phyloP scores from a whole-genome alignment of 2,329 filamentous ascomycete genomes.

The Cadophora sp. region DNA sequence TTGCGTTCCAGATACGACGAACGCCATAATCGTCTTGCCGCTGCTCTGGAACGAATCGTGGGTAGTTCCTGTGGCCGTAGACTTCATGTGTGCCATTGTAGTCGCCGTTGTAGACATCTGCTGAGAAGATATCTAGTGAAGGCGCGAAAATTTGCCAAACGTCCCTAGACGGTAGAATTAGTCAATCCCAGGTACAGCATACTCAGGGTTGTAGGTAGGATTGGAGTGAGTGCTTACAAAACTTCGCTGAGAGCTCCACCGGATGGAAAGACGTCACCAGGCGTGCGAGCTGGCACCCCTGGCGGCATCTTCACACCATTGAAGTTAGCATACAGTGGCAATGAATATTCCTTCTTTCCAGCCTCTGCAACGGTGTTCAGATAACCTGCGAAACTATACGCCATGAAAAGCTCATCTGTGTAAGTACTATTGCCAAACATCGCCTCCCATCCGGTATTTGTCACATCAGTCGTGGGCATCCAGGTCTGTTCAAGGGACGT shows the following conservation, averaged over 20 bases:
- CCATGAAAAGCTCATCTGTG: slow-evolving; percentile 57
- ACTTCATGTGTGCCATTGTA: too few species aligned
- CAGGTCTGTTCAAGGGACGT: too few species aligned
- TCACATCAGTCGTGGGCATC: slow-evolving; percentile 21
- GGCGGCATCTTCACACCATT: slow-evolving; percentile 45
- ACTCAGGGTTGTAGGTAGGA: slow-evolving; percentile 35
- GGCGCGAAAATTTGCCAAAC: too few species aligned
- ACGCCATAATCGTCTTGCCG: slow-evolving; percentile 53
- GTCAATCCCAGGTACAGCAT: too few species aligned
- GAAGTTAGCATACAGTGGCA: slow-evolving; percentile 55
- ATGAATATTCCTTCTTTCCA: slow-evolving; percentile 50
- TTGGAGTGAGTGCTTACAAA: slow-evolving; percentile 50
- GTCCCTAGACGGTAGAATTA: too few species aligned
- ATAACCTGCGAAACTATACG: slow-evolving; percentile 52
- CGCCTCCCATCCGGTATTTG: slow-evolving; percentile 46
- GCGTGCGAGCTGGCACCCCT: slow-evolving; percentile 48
- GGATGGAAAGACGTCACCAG: not conserved
- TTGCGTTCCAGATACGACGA: slow-evolving; percentile 49
- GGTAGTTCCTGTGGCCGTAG: slow-evolving; percentile 45
- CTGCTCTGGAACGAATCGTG: slow-evolving; percentile 57
- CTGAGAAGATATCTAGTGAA: too few species aligned
- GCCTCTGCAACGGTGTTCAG: slow-evolving; percentile 50
- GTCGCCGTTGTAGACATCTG: too few species aligned
- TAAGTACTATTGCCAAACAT: slow-evolving; percentile 49
- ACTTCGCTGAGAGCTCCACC: not conserved